Percentiles rank a stretch among this genome's conserved stretches.
phyloP scores from a whole-genome alignment of 805 yeast genomes.

The Candida maesae region DNA sequence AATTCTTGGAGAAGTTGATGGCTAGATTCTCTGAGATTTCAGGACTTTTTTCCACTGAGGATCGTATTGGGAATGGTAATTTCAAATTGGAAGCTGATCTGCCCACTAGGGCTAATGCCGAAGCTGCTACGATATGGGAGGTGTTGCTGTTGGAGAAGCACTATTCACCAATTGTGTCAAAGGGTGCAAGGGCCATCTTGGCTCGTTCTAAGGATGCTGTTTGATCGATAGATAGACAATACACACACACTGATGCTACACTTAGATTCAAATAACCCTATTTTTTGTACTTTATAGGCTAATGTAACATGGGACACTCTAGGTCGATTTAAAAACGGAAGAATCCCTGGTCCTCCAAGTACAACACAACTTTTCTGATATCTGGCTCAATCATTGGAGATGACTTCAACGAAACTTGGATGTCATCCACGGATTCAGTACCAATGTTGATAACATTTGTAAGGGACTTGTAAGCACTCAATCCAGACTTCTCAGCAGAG shows the following conservation, averaged over 20 bases:
- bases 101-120: slow-evolving; percentile 76
- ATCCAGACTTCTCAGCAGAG: slow-evolving; percentile 13
- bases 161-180: slow-evolving; percentile 76
- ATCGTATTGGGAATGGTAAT: slow-evolving; percentile 77
- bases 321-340: slow-evolving; percentile 42
- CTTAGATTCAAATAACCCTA: no score
- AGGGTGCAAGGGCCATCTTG: slow-evolving; percentile 47
- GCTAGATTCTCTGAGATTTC: slow-evolving; percentile 67
- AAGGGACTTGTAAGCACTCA: slow-evolving; percentile 5
- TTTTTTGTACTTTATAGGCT: no score
- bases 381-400: slow-evolving; percentile 69
- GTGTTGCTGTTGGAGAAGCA: slow-evolving; percentile 73
- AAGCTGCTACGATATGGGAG: slow-evolving; percentile 91
- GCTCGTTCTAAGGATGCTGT: slow-evolving; percentile 15
- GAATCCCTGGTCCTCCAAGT: slow-evolving; percentile 81
- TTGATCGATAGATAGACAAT: not conserved
- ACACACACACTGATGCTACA: no score
- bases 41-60: slow-evolving; percentile 84
- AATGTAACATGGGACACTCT: no score
- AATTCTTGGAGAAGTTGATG: slow-evolving; percentile 72
- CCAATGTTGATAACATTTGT: slow-evolving; percentile 36
- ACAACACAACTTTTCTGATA: slow-evolving; percentile 52
- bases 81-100: slow-evolving; percentile 62
- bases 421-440: slow-evolving; percentile 47
- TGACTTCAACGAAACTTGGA: slow-evolving; percentile 50